Conservation (phyloP, 202 grass and related monocot genomes). For the Musa balbisiana region DNA sequence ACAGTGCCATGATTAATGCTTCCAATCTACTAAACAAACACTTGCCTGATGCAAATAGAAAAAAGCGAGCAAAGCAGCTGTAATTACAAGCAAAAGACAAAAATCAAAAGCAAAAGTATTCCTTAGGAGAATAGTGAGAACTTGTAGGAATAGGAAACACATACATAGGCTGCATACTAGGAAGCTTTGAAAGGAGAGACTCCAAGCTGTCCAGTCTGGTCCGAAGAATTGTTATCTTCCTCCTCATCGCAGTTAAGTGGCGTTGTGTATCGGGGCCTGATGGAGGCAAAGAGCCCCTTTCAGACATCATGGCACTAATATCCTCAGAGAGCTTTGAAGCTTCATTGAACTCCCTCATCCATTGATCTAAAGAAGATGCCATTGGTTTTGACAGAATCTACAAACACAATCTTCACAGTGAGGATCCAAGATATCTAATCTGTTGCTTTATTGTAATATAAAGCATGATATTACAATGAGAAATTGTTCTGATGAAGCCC, state of each 20-base stretch:
- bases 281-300: conserved; percentile 76
- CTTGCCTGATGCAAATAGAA: no score
- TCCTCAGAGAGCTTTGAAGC: conserved; percentile 79
- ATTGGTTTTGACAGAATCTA: conserved; percentile 32
- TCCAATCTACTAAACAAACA: no score
- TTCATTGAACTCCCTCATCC: conserved; percentile 76
- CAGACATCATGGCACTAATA: conserved; percentile 69
- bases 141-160: conserved; percentile 3
- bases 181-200: conserved; percentile 51
- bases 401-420: background rate
- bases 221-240: conserved; percentile 81
- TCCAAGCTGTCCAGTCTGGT: conserved; percentile 81
- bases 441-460: no score
- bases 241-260: conserved; percentile 54
- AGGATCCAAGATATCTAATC: background rate
- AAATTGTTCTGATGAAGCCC: background rate
- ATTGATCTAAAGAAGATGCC: conserved; percentile 64
- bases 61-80: background rate
- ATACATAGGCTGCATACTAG: conserved; percentile 75
- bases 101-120: background rate
- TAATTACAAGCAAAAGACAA: background rate
- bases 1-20: no score
- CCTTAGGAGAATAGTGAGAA: background rate
- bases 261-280: conserved; percentile 72
- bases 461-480: background rate